Evolutionary conservation across 345 rosid species (phyloP).

Genomic region (Boechera divaricarpa): DNA sequence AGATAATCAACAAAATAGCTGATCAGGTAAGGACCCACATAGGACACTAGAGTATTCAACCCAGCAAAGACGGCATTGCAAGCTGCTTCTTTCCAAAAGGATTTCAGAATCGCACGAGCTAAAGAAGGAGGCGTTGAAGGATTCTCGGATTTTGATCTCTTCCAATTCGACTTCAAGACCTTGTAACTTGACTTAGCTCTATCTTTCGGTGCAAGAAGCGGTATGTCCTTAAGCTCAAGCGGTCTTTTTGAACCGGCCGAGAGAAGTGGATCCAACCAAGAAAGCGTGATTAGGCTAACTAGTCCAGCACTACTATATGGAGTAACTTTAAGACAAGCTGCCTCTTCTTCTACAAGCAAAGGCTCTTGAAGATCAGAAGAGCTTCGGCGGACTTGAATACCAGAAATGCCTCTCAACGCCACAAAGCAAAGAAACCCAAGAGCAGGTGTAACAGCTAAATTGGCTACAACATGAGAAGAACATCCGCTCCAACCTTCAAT

Average conservation of each 20-base stretch:
- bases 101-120: slow-evolving; percentile 83
- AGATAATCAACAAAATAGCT: slow-evolving; percentile 96
- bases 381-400: slow-evolving; percentile 63
- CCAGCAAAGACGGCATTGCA: slow-evolving; percentile 92
- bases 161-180: slow-evolving; percentile 87
- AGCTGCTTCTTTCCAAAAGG: slow-evolving; percentile 98
- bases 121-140: slow-evolving; percentile 85
- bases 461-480: slow-evolving; percentile 71
- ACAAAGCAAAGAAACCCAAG: slow-evolving; percentile 82
- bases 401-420: slow-evolving; percentile 74
- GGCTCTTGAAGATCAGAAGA: slow-evolving; percentile 87
- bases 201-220: slow-evolving; percentile 87
- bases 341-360: slow-evolving; percentile 86
- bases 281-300: slow-evolving; percentile 80
- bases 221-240: slow-evolving; percentile 96
- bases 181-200: slow-evolving; percentile 90
- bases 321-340: slow-evolving; percentile 82
- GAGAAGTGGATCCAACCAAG: slow-evolving; percentile 96
- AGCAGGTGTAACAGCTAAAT: slow-evolving; percentile 84
- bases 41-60: slow-evolving; percentile 87
- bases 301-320: slow-evolving; percentile 79
- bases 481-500: slow-evolving; percentile 59
- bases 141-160: slow-evolving; percentile 73
- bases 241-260: slow-evolving; percentile 94
- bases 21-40: slow-evolving; percentile 95